Conservation (phyloP, 768 basidiomycete genomes). For the Pleurotus platypus region DNA sequence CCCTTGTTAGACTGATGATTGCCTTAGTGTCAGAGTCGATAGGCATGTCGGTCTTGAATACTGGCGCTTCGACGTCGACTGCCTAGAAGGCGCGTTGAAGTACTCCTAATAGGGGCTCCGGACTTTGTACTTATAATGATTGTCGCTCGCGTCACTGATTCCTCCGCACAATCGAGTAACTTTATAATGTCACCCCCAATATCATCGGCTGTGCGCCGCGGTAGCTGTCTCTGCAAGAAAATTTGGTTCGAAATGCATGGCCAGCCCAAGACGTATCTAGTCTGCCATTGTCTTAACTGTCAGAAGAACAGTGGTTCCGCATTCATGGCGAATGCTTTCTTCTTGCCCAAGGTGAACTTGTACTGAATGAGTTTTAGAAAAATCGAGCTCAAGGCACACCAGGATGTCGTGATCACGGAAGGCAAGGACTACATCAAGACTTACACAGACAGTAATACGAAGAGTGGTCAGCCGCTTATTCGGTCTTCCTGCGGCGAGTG, state of each 20-base stretch:
- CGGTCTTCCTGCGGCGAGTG: constrained; percentile 25
- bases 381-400: not conserved
- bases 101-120: too few relatives aligned
- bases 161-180: too few relatives aligned
- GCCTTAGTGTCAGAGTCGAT: too few relatives aligned
- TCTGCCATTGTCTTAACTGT: constrained; percentile 42
- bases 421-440: constrained; percentile 19
- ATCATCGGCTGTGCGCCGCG: constrained; percentile 10
- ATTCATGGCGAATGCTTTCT: constrained; percentile 37
- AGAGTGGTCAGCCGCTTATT: constrained; percentile 17
- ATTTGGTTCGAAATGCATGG: constrained; percentile 32
- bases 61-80: not conserved
- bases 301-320: constrained; percentile 37
- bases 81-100: too few relatives aligned
- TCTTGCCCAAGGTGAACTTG: constrained; percentile 25
- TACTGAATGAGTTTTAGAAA: not conserved
- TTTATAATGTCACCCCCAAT: not conserved
- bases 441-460: constrained; percentile 20
- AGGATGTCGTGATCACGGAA: constrained; percentile 19
- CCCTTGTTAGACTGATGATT: not conserved
- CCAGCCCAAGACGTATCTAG: constrained; percentile 31
- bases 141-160: too few relatives aligned
- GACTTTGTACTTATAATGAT: too few relatives aligned
- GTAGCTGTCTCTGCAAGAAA: constrained; percentile 35
- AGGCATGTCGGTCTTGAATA: not conserved